These are phyloP conservation scores for Paramarasmius palmivorus DNA, from an alignment of 1,284 basidiomycete genomes.

Conservation along the genomic window DNA sequence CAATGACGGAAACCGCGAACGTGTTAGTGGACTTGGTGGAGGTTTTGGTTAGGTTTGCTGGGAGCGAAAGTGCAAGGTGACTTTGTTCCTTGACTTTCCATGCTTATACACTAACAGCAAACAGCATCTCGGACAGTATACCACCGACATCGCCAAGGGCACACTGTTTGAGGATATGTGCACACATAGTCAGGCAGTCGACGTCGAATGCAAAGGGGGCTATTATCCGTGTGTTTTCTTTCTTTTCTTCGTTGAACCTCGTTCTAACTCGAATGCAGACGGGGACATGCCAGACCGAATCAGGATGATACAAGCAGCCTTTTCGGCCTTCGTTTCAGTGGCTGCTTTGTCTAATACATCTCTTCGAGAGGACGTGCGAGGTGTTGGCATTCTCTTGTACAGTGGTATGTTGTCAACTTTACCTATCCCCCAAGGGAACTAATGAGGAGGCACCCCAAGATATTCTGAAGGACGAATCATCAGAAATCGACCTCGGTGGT, in stretches of 20 bases:
- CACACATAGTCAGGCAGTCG: conserved; percentile 75
- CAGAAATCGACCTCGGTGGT: conserved; percentile 76
- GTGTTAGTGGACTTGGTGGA: conserved; percentile 80
- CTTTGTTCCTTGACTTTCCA: background rate
- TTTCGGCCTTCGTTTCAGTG: conserved; percentile 67
- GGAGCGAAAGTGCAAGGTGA: conserved; percentile 43
- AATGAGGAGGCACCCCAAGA: conserved; percentile 54
- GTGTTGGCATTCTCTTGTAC: conserved; percentile 82
- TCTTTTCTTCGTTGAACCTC: background rate
- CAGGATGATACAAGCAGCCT: conserved; percentile 66
- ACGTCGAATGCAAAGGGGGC: conserved; percentile 58
- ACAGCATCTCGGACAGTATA: conserved; percentile 38
- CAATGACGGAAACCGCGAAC: conserved; percentile 79
- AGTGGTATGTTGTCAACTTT: conserved; percentile 67
- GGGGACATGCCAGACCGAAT: conserved; percentile 55
- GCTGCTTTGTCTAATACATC: conserved; percentile 58
- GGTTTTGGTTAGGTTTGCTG: conserved; percentile 67
- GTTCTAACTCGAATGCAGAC: conserved; percentile 28
- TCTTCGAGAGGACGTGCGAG: conserved; percentile 73
- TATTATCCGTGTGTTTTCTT: conserved; percentile 52
- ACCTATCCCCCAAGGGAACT: too few relatives aligned
- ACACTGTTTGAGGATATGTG: conserved; percentile 83
- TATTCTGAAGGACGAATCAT: conserved; percentile 81
- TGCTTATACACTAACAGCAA: too few relatives aligned
- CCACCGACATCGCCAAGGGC: conserved; percentile 51